phyloP scores from a whole-genome alignment of 2,329 filamentous ascomycete species.

The Pezicula rhizophila region DNA sequence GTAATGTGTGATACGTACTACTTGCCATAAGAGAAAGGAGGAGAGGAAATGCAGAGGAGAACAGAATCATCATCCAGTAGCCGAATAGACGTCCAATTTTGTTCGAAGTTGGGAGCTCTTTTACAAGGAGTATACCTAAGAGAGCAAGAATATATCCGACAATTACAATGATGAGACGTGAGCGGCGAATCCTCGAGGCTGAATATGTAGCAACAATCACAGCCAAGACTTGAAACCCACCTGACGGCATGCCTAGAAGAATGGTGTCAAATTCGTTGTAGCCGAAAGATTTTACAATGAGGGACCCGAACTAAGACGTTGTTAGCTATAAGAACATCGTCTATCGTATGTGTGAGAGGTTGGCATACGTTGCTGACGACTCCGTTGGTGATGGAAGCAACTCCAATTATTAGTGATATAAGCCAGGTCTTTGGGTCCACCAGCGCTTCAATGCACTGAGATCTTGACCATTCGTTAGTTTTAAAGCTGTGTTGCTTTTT shows the following conservation, averaged over 20 bases:
- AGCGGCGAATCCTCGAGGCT: slow-evolving; percentile 8
- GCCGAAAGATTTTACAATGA: slow-evolving; percentile 31
- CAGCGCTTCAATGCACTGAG: slow-evolving; percentile 10
- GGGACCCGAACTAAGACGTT: slow-evolving; percentile 23
- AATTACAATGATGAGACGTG: slow-evolving; percentile 11
- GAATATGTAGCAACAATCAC: slow-evolving; percentile 6
- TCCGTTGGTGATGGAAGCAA: slow-evolving; percentile 36
- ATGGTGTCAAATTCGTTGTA: slow-evolving; percentile 29
- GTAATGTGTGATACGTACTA: not conserved
- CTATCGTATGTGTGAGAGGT: not conserved
- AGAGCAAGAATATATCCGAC: slow-evolving; percentile 37
- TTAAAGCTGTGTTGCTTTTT: slow-evolving; percentile 17
- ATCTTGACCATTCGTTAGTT: slow-evolving; percentile 7
- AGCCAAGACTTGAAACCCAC: slow-evolving; percentile 22
- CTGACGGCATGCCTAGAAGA: slow-evolving; percentile 56
- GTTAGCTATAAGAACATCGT: not conserved
- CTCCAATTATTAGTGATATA: slow-evolving; percentile 9
- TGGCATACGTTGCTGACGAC: slow-evolving; percentile 25
- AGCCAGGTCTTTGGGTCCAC: slow-evolving; percentile 11
- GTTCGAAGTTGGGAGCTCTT: slow-evolving; percentile 48
- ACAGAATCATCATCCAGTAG: slow-evolving; percentile 58
- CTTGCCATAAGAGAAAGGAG: slow-evolving; percentile 44
- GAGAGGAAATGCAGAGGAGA: slow-evolving; percentile 36
- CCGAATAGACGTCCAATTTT: slow-evolving; percentile 37
- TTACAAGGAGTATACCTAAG: slow-evolving; percentile 52